Evolutionary conservation across 2,329 filamentous ascomycete species (phyloP), one percentile per base, ranked within the genome.

Genomic region (Pyrenochaeta sp.): DNA sequence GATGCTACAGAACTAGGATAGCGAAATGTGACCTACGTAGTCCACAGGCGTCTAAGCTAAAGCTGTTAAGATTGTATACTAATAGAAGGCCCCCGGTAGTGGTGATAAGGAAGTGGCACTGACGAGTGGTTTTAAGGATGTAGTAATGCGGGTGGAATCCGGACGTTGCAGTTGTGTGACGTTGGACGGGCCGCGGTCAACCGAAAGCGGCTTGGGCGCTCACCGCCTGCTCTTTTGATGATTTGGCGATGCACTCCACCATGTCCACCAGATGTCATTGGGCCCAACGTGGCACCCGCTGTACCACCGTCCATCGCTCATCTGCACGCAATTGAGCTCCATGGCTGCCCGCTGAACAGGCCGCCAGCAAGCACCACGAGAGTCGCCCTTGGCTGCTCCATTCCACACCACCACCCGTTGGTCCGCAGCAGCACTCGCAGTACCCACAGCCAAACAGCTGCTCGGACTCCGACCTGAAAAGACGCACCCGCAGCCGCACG

Each of bases 231-330:
- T 66, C 59, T 62, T 69, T 69, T 63, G 65, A 59, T 50, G 56
- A 58, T 64, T 65, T 63, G 66, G 60, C 61, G 57, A 62, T 65
- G 65, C 58, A 62, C 59, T 64, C 62, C 52, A 63, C 62, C 52
- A 63, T 52, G 52, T 55, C 59, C 64, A 63, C 61, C 56, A 50
- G 62, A 51, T 67, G 56, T 68, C 63, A 76, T 76, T 76, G 73
- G 73, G 56, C 62, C 64, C 67, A 66, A 72, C 70, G 71, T 71
- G 70, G 71, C 67, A 68, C 57, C 59, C 62, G 65, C 68, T 62
- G 72, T 70, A 69, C 66, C 50, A 73, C 67, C 55, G 53, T 55
- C 64, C 52, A 60, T 53, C 60, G 50, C 59, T 59, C 58, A 54
- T 62, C 54, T 56, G 44, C 60, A 58, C 50, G 63, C 68, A 72